phyloP scores from a whole-genome alignment of 208 protist genomes.

The Wallacemonas sp. region DNA sequence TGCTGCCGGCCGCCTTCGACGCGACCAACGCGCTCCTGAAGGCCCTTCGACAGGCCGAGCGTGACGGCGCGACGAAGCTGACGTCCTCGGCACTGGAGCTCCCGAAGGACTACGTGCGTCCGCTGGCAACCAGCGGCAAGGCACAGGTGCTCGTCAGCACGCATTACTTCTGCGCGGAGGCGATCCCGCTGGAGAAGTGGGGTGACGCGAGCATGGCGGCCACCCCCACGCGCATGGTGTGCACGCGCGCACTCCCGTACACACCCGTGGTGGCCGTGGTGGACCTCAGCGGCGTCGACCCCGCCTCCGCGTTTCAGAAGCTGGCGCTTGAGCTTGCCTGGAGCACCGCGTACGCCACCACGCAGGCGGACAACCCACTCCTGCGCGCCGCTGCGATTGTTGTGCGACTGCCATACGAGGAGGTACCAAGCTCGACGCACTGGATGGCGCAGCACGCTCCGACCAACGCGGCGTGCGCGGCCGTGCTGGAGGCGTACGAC shows the following conservation, averaged over 20 bases:
- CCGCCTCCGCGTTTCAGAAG: slow-evolving; percentile 28
- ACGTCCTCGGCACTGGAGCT: background rate
- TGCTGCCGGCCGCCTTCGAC: slow-evolving; percentile 42
- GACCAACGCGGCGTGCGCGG: background rate
- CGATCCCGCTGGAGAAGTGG: background rate
- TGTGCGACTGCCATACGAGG: slow-evolving; percentile 60
- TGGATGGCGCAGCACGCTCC: background rate
- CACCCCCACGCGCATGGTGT: no score
- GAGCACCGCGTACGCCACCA: slow-evolving; percentile 48
- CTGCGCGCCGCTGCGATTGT: slow-evolving; percentile 39
- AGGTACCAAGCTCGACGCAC: slow-evolving; percentile 22
- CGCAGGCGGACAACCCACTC: slow-evolving; percentile 38
- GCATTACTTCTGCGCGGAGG: slow-evolving; percentile 47
- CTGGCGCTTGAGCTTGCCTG: slow-evolving; percentile 63
- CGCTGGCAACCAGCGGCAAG: slow-evolving; percentile 26
- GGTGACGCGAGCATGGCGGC: no score
- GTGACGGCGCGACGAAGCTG: slow-evolving; percentile 6
- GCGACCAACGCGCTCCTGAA: slow-evolving; percentile 12
- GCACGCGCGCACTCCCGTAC: no score
- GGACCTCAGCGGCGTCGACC: slow-evolving; percentile 45
- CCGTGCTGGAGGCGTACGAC: slow-evolving; percentile 21
- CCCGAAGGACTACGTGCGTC: slow-evolving; percentile 29
- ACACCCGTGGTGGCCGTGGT: slow-evolving; percentile 61
- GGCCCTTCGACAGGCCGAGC: background rate
- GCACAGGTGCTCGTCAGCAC: slow-evolving; percentile 50